A percentile compares a stretch with the other conserved stretches of the same genome.
phyloP scores from a whole-genome alignment of 495 filamentous ascomycete species.

The Aspergillus nanangensis region DNA sequence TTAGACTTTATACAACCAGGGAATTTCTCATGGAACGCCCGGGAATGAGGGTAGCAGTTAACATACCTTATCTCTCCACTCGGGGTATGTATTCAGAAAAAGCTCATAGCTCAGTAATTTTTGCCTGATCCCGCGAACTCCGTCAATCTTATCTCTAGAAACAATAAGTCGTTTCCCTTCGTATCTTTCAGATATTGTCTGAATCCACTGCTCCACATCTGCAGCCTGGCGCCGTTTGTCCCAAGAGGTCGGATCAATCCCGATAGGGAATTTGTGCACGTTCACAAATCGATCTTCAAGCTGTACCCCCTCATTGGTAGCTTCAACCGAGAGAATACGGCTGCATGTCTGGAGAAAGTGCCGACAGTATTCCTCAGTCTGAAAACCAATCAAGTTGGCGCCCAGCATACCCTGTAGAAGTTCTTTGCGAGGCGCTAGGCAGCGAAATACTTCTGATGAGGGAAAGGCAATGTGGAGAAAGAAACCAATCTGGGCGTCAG shows the following conservation, averaged over 20 bases:
- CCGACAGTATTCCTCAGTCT: conserved; percentile 85
- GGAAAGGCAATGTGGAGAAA: conserved; percentile 94
- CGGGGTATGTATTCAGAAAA: conserved; percentile 87
- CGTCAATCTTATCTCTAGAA: conserved; percentile 87
- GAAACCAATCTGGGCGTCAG: conserved; percentile 90
- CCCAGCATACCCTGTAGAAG: conserved; percentile 87
- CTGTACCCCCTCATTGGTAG: conserved; percentile 80
- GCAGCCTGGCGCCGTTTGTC: conserved; percentile 64
- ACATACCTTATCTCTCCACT: conserved; percentile 70
- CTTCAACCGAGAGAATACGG: conserved; percentile 78
- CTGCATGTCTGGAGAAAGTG: conserved; percentile 95
- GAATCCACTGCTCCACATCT: conserved; percentile 73
- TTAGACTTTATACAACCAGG: too few species aligned
- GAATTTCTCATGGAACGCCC: too few species aligned
- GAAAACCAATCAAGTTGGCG: conserved; percentile 86
- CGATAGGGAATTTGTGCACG: conserved; percentile 61
- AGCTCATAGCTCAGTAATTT: conserved; percentile 90
- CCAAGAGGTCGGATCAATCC: conserved; percentile 77
- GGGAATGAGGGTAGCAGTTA: background rate
- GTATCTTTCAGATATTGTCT: conserved; percentile 73
- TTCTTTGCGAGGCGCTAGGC: conserved; percentile 76
- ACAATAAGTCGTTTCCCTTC: conserved; percentile 84
- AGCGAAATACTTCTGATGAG: conserved; percentile 91
- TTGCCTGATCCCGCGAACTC: conserved; percentile 82
- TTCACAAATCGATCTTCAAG: conserved; percentile 92